Evolutionary conservation across 345 rosid species (phyloP).

Genomic region (Acer yangbiense): DNA sequence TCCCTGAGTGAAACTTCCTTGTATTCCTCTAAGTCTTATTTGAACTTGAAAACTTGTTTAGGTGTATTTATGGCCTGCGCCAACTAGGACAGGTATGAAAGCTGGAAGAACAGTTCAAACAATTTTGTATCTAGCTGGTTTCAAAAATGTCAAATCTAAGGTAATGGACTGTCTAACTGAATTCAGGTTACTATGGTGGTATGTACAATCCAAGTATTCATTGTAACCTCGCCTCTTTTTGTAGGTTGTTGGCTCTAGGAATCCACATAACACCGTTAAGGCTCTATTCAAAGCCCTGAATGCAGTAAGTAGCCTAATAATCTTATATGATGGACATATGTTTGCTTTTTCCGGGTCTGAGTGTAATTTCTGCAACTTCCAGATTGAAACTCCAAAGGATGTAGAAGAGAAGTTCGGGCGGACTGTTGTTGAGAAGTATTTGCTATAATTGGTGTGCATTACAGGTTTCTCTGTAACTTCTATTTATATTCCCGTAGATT

Average conservation of each 20-base stretch:
- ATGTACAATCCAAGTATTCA: not conserved
- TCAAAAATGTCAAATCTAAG: slow-evolving; percentile 94
- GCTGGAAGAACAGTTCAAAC: slow-evolving; percentile 88
- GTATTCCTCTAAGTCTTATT: not conserved
- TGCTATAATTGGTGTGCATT: slow-evolving; percentile 42
- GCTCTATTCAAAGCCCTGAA: slow-evolving; percentile 90
- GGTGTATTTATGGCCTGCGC: slow-evolving; percentile 96
- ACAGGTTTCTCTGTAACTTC: slow-evolving; percentile 11
- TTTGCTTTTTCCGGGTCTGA: not conserved
- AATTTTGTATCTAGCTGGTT: slow-evolving; percentile 80
- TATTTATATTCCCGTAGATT: not conserved
- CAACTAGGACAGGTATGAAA: slow-evolving; percentile 84
- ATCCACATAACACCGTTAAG: slow-evolving; percentile 90
- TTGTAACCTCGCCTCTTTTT: slow-evolving; percentile 18
- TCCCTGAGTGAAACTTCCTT: not conserved
- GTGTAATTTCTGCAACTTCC: slow-evolving; percentile 7
- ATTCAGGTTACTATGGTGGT: not conserved
- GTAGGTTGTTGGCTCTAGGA: slow-evolving; percentile 93
- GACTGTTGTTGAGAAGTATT: slow-evolving; percentile 83
- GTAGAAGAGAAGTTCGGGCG: slow-evolving; percentile 93
- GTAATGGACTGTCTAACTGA: slow-evolving; percentile 34
- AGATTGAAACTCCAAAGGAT: slow-evolving; percentile 96
- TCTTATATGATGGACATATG: not conserved
- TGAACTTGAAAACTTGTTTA: slow-evolving; percentile 26
- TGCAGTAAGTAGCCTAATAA: slow-evolving; percentile 61